phyloP scores from a whole-genome alignment of 768 basidiomycete genomes.

The Suillus discolor region DNA sequence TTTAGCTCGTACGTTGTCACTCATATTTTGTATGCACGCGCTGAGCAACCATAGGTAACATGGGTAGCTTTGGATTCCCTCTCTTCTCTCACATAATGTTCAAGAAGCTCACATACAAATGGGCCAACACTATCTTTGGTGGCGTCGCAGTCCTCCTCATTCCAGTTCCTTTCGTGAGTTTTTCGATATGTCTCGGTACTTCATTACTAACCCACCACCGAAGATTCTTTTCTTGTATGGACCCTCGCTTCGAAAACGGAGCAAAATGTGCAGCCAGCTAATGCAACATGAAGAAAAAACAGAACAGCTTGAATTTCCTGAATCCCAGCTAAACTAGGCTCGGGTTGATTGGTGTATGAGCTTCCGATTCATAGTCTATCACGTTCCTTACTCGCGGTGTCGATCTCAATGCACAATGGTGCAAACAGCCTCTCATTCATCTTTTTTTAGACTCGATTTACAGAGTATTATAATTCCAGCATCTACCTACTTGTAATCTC shows the following conservation, averaged over 20 bases:
- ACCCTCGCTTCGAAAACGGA: slow-evolving; percentile 28
- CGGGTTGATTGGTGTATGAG: background rate
- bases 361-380: background rate
- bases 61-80: slow-evolving; percentile 55
- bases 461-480: background rate
- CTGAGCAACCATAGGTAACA: slow-evolving; percentile 41
- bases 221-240: slow-evolving; percentile 36
- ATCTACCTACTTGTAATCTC: background rate
- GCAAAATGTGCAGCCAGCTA: slow-evolving; percentile 22
- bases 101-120: slow-evolving; percentile 52
- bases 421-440: slow-evolving; percentile 6
- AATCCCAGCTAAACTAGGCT: background rate
- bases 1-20: slow-evolving; percentile 46
- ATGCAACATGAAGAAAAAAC: slow-evolving; percentile 8
- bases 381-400: background rate
- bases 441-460: background rate
- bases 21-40: background rate
- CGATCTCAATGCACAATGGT: slow-evolving; percentile 3
- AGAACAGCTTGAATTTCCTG: background rate
- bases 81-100: slow-evolving; percentile 67
- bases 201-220: background rate
- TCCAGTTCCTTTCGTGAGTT: slow-evolving; percentile 57
- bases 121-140: slow-evolving; percentile 59
- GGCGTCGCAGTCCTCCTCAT: slow-evolving; percentile 53
- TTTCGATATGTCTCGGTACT: background rate